Conservation (phyloP, 2,329 filamentous ascomycete species). For the Leptographium flavum region DNA sequence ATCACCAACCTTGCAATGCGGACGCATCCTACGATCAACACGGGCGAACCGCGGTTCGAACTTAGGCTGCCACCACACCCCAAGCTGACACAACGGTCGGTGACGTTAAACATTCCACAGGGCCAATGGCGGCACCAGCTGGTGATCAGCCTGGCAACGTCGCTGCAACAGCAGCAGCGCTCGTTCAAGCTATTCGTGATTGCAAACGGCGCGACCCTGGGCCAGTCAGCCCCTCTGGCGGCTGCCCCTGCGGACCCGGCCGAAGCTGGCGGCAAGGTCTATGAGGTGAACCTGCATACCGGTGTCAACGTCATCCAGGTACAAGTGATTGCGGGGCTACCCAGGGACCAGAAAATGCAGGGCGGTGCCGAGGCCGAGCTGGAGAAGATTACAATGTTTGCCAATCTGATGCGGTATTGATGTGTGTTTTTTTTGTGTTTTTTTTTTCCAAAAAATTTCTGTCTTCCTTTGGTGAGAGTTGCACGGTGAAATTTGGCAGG, state of each 20-base stretch:
- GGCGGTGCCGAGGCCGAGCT: conserved; percentile 54
- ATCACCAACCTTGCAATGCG: conserved; percentile 51
- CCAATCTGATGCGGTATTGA: conserved; percentile 47
- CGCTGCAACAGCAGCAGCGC: conserved; percentile 43
- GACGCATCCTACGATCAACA: conserved; percentile 51
- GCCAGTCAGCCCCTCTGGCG: conserved; percentile 31
- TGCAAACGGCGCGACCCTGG: conserved; percentile 51
- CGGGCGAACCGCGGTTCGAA: conserved; percentile 43
- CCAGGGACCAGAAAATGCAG: conserved; percentile 39
- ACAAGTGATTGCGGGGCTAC: conserved; percentile 59
- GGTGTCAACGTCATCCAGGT: conserved; percentile 70
- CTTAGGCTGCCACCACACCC: conserved; percentile 52
- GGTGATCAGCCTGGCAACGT: conserved; percentile 47
- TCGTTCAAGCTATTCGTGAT: conserved; percentile 66
- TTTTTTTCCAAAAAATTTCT: not conserved
- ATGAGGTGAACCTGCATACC: conserved; percentile 55
- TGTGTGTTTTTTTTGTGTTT: not conserved
- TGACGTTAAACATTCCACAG: conserved; percentile 55
- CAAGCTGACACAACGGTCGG: conserved; percentile 53
- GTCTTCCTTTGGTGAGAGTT: not conserved
- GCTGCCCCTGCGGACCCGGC: conserved; percentile 39
- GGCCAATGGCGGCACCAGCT: conserved; percentile 60
- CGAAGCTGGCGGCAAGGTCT: conserved; percentile 48
- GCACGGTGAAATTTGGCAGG: no score
- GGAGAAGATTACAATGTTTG: conserved; percentile 64